Evolutionary conservation across 805 yeast species (phyloP).

Genomic region (Teunomyces stri): DNA sequence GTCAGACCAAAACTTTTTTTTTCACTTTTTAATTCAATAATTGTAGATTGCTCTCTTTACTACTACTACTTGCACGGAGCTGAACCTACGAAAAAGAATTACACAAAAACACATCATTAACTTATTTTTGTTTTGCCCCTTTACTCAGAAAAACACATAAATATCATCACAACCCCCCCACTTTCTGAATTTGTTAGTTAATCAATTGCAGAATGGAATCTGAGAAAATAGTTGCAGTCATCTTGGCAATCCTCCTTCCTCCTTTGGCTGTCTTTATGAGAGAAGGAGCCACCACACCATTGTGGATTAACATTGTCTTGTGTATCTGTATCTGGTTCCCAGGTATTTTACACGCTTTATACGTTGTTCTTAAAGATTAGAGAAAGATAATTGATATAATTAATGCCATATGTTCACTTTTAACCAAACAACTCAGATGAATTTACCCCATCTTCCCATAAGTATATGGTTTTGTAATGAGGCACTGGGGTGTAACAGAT

Average conservation of each 20-base stretch:
- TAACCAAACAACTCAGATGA: not conserved
- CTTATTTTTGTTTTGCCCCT: not conserved
- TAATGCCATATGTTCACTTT: not conserved
- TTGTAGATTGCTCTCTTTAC: not conserved
- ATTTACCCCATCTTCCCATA: not conserved
- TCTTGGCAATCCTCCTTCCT: slow-evolving; percentile 60
- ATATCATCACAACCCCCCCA: not conserved
- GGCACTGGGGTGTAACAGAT: not conserved
- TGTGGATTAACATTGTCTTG: slow-evolving; percentile 62
- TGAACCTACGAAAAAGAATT: not conserved
- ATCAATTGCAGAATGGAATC: slow-evolving; percentile 27
- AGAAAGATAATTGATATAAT: not conserved
- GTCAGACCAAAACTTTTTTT: not conserved
- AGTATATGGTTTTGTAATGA: not conserved
- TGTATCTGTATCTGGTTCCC: slow-evolving; percentile 72
- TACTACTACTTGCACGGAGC: not conserved
- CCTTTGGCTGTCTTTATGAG: slow-evolving; percentile 75
- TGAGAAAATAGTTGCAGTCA: slow-evolving; percentile 41
- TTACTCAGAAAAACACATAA: slow-evolving; percentile 1
- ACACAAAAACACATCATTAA: not conserved
- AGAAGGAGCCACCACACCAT: slow-evolving; percentile 62
- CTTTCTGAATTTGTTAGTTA: not conserved
- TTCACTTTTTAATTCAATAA: no score
- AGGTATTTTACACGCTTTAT: slow-evolving; percentile 74
- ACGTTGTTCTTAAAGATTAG: slow-evolving; percentile 46